Percentiles rank a stretch among this genome's conserved stretches.
phyloP scores from a whole-genome alignment of 2,329 filamentous ascomycete genomes.

The Talaromyces sp. region DNA sequence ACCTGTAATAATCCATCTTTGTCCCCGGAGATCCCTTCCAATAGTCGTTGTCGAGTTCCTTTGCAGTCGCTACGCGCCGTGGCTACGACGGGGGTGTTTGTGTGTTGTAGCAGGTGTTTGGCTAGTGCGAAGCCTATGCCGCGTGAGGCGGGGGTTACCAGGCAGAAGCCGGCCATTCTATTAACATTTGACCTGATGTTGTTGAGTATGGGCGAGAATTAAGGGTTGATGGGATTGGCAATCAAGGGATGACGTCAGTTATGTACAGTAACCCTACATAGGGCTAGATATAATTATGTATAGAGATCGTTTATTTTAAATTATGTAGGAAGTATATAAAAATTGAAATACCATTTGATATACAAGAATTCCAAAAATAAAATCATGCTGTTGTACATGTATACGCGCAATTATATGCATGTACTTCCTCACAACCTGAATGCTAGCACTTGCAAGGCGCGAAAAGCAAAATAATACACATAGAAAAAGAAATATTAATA shows the following conservation, averaged over 20 bases:
- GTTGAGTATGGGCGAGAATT: not conserved
- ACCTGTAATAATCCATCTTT: not conserved
- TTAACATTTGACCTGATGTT: too few relatives aligned
- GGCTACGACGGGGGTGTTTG: slow-evolving; percentile 53
- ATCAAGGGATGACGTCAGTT: not conserved
- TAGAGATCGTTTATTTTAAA: too few relatives aligned
- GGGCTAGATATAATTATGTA: too few relatives aligned
- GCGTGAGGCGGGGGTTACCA: slow-evolving; percentile 54
- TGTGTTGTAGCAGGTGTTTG: slow-evolving; percentile 53
- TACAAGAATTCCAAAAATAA: too few relatives aligned
- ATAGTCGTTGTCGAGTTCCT: slow-evolving; percentile 44
- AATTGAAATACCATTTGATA: too few relatives aligned
- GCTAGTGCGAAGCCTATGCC: slow-evolving; percentile 61
- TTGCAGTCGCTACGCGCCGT: slow-evolving; percentile 54
- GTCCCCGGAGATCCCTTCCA: slow-evolving; percentile 25
- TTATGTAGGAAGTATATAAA: too few relatives aligned
- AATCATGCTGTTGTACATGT: too few relatives aligned
- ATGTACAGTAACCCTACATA: not conserved
- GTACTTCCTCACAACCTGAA: too few relatives aligned
- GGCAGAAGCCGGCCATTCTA: not conserved
- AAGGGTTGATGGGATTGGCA: not conserved
- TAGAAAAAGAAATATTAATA: too few relatives aligned
- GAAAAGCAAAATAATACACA: too few relatives aligned
- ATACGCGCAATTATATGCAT: too few relatives aligned
- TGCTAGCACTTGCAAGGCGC: too few relatives aligned